Percentiles rank a stretch among this genome's conserved stretches.
These are phyloP conservation scores for Dichomitus squalens DNA, from an alignment of 1,284 basidiomycete genomes.

Conservation along the genomic window DNA sequence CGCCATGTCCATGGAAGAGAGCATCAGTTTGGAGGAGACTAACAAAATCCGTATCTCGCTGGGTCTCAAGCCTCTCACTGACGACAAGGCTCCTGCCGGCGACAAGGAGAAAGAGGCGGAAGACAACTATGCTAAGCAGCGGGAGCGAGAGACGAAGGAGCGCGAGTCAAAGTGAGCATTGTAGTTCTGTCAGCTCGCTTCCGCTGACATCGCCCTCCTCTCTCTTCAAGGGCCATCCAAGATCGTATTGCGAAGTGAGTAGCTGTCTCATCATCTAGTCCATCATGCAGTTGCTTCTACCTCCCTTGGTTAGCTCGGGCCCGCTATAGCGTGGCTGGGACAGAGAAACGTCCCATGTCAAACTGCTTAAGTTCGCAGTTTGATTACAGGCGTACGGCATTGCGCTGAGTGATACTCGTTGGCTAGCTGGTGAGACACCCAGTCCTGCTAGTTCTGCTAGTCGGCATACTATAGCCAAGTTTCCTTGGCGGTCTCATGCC, in stretches of 20 bases:
- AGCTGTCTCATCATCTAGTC: slow-evolving; percentile 21
- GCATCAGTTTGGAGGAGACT: slow-evolving; percentile 95
- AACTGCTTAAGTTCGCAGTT: background rate
- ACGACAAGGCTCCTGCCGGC: slow-evolving; percentile 65
- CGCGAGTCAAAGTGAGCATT: slow-evolving; percentile 72
- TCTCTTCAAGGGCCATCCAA: slow-evolving; percentile 60
- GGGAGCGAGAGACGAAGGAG: slow-evolving; percentile 71
- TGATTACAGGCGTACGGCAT: background rate
- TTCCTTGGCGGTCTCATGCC: no score
- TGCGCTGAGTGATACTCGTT: background rate
- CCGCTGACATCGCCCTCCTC: slow-evolving; percentile 19
- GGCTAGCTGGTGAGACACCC: background rate
- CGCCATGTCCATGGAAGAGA: slow-evolving; percentile 78
- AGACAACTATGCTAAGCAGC: slow-evolving; percentile 77
- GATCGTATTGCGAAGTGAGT: slow-evolving; percentile 91
- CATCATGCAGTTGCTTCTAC: slow-evolving; percentile 53
- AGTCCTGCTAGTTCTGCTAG: background rate
- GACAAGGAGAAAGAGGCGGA: slow-evolving; percentile 82
- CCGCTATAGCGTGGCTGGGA: slow-evolving; percentile 1
- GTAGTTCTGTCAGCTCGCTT: background rate
- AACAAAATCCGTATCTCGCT: slow-evolving; percentile 96
- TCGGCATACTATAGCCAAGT: no score
- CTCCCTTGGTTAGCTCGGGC: slow-evolving; percentile 36
- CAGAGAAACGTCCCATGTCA: background rate
- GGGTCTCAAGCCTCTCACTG: slow-evolving; percentile 92